Percentiles rank a stretch among this genome's conserved stretches.
Conservation (phyloP, 768 basidiomycete genomes). For the Serendipita vermifera region DNA sequence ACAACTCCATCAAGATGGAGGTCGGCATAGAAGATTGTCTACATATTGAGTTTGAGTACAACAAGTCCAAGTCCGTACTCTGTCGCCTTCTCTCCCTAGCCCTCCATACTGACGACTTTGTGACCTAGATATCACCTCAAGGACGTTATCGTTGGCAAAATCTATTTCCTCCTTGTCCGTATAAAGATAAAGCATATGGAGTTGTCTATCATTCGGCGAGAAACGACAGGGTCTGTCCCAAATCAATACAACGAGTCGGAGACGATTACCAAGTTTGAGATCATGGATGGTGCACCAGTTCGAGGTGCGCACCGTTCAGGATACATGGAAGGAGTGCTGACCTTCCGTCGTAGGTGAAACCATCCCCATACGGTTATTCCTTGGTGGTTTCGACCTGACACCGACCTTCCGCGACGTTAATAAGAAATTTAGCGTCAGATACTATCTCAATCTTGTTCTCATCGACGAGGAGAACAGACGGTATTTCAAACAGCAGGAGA, state of each 20-base stretch:
- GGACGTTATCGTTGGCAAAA: conserved; percentile 98
- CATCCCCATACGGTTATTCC: conserved; percentile 93
- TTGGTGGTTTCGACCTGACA: conserved; percentile 95
- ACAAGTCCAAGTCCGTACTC: conserved; percentile 86
- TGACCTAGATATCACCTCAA: conserved; percentile 85
- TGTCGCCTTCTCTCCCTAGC: neutral
- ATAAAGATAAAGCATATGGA: conserved; percentile 99
- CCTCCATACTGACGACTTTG: neutral
- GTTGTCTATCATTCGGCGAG: conserved; percentile 89
- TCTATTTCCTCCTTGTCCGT: conserved; percentile 94
- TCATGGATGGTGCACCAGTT: conserved; percentile 38
- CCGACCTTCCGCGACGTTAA: conserved; percentile 98
- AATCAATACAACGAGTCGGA: conserved; percentile 99
- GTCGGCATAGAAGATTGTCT: conserved; percentile 98
- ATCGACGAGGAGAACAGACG: conserved; percentile 97
- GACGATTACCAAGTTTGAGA: conserved; percentile 96
- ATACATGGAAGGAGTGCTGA: conserved; percentile 88
- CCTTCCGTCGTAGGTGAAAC: conserved; percentile 98
- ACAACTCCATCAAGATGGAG: conserved; percentile 99
- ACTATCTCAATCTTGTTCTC: conserved; percentile 93
- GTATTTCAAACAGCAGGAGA: conserved; percentile 97
- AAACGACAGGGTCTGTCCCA: conserved; percentile 94
- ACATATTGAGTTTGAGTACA: conserved; percentile 99
- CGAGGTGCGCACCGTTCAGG: conserved; percentile 20
- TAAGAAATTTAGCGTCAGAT: conserved; percentile 96